phyloP scores from a whole-genome alignment of 164 flowering plant genomes.

The Amborella trichopoda region DNA sequence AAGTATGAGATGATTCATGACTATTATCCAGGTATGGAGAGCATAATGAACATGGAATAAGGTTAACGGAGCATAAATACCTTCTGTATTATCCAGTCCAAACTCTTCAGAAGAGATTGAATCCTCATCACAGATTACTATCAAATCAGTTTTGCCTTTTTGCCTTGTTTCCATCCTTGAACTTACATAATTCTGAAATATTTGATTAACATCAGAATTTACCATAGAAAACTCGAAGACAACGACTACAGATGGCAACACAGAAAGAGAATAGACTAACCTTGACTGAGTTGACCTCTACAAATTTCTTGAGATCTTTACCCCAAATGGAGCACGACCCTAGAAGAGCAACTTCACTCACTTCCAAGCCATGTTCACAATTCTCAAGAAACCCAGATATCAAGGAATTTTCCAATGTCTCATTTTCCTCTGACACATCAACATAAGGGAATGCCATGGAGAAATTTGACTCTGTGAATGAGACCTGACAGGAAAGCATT shows the following conservation, averaged over 20 bases:
- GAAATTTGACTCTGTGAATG: slow-evolving; percentile 49
- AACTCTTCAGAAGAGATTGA: slow-evolving; percentile 17
- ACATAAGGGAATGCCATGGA: slow-evolving; percentile 90
- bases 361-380: slow-evolving; percentile 37
- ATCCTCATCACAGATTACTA: slow-evolving; percentile 48
- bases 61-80: slow-evolving; percentile 32
- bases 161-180: slow-evolving; percentile 34
- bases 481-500: slow-evolving; percentile 31
- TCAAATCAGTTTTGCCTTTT: slow-evolving; percentile 36
- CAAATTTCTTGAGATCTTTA: slow-evolving; percentile 32
- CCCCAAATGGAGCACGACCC: slow-evolving; percentile 54
- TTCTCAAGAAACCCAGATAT: slow-evolving; percentile 47
- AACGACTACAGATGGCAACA: background rate
- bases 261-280: slow-evolving; percentile 27
- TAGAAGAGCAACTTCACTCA: slow-evolving; percentile 30
- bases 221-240: background rate
- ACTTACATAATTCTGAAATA: slow-evolving; percentile 46
- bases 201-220: slow-evolving; percentile 1
- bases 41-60: background rate
- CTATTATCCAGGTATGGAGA: background rate
- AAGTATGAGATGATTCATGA: background rate
- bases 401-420: slow-evolving; percentile 46
- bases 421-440: slow-evolving; percentile 34
- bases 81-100: slow-evolving; percentile 34
- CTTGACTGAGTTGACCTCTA: slow-evolving; percentile 39